Evolutionary conservation across 805 yeast species (phyloP).

Genomic region (Blastobotrys robertii): DNA sequence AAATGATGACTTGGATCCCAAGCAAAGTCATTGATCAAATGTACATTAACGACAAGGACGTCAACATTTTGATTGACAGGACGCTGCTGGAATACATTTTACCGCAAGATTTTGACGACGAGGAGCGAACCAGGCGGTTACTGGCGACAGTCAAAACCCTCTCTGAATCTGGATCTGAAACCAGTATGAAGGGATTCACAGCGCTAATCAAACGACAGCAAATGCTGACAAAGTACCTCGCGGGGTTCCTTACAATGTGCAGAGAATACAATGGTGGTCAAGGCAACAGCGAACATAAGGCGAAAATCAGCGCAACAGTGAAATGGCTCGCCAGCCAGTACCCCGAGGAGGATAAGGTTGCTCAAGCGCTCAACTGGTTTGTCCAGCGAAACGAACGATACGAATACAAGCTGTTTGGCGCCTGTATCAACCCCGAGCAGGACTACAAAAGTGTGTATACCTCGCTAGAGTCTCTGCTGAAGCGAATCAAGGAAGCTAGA

Average conservation of each 20-base stretch:
- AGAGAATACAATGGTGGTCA: background rate
- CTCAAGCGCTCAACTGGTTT: conserved; percentile 43
- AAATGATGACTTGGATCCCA: conserved; percentile 46
- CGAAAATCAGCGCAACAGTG: background rate
- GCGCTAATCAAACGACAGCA: conserved; percentile 62
- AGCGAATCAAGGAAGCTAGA: conserved; percentile 30
- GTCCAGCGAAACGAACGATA: conserved; percentile 43
- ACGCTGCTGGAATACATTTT: conserved; percentile 50
- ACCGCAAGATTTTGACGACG: conserved; percentile 37
- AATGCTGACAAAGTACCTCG: conserved; percentile 38
- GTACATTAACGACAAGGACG: conserved; percentile 61
- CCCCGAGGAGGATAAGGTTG: conserved; percentile 43
- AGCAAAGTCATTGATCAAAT: conserved; percentile 52
- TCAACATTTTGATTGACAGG: conserved; percentile 57
- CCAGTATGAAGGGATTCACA: conserved; percentile 41
- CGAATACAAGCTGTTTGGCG: conserved; percentile 48
- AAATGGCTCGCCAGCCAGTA: conserved; percentile 49
- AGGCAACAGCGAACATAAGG: background rate
- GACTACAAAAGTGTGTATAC: conserved; percentile 51
- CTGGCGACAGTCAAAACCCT: conserved; percentile 40
- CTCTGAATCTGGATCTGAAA: conserved; percentile 40
- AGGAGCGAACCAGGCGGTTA: conserved; percentile 43
- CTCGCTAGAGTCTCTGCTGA: conserved; percentile 20
- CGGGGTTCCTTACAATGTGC: conserved; percentile 5
- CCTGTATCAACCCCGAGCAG: conserved; percentile 46